Conservation (phyloP, 805 yeast genomes). For the Yarrowia sp. region DNA sequence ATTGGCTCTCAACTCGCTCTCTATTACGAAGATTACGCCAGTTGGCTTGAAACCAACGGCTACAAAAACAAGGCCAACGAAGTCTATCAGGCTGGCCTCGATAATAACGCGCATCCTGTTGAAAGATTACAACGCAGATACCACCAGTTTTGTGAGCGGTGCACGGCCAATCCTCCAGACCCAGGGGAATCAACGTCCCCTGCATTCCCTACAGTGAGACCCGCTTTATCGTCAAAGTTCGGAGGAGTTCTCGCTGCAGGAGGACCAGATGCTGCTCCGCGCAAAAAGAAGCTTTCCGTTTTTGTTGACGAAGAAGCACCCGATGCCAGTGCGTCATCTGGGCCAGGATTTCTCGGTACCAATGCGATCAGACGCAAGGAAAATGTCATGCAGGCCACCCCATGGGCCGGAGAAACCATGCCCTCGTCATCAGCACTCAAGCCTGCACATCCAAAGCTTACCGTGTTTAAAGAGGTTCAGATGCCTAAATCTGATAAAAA, state of each 20-base stretch:
- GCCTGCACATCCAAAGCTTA: conserved; percentile 2
- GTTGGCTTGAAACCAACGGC: conserved; percentile 51
- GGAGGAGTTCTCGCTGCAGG: conserved; percentile 32
- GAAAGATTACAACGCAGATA: conserved; percentile 45
- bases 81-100: conserved; percentile 58
- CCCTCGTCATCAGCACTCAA: conserved; percentile 14
- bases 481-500: conserved; percentile 26
- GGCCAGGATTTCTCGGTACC: conserved; percentile 50
- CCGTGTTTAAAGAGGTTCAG: conserved; percentile 24
- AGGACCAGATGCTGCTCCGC: neutral
- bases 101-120: conserved; percentile 62
- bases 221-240: conserved; percentile 42
- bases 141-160: conserved; percentile 45
- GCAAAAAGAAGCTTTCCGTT: conserved; percentile 41
- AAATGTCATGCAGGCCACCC: conserved; percentile 50
- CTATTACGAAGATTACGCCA: conserved; percentile 78
- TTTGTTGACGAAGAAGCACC: conserved; percentile 40
- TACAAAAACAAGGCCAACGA: conserved; percentile 53
- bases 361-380: conserved; percentile 57
- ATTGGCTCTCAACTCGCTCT: conserved; percentile 67
- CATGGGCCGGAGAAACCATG: conserved; percentile 60
- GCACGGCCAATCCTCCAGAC: conserved; percentile 32
- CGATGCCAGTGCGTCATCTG: conserved; percentile 27
- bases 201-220: conserved; percentile 36
- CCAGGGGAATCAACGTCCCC: conserved; percentile 40